phyloP scores from a whole-genome alignment of 2,329 filamentous ascomycete genomes.

The Cladosporium oxysporum region DNA sequence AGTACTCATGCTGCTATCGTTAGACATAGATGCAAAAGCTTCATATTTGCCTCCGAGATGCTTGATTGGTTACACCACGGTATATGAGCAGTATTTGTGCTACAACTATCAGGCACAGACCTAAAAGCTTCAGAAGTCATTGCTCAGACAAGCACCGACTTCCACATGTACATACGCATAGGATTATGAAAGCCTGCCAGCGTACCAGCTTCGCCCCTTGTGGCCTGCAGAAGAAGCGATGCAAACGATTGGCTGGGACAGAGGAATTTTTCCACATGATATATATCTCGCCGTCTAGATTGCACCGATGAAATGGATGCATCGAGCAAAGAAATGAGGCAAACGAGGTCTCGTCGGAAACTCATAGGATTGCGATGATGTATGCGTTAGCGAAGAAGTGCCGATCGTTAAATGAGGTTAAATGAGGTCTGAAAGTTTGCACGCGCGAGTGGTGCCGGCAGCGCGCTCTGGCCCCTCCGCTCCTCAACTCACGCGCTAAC shows the following conservation, averaged over 20 bases:
- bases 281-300: not conserved
- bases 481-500: constrained; percentile 15
- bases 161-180: not conserved
- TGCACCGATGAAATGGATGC: not conserved
- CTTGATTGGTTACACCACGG: not conserved
- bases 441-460: not conserved
- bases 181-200: not conserved
- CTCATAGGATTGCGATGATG: not conserved
- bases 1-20: not conserved
- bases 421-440: constrained; percentile 5
- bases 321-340: too few relatives aligned
- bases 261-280: not conserved
- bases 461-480: constrained; percentile 5
- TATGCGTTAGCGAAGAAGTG: not conserved
- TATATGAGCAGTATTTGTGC: not conserved
- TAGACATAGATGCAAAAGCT: not conserved
- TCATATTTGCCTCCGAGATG: not conserved
- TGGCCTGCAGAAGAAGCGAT: not conserved
- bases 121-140: not conserved
- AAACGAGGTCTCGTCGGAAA: not conserved
- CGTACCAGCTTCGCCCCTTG: not conserved
- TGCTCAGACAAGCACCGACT: not conserved
- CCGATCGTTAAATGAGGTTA: constrained; percentile 1
- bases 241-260: not conserved
- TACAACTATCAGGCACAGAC: not conserved